Conservation (phyloP, 2,329 filamentous ascomycete genomes). For the Raffaelea deltoideospora region DNA sequence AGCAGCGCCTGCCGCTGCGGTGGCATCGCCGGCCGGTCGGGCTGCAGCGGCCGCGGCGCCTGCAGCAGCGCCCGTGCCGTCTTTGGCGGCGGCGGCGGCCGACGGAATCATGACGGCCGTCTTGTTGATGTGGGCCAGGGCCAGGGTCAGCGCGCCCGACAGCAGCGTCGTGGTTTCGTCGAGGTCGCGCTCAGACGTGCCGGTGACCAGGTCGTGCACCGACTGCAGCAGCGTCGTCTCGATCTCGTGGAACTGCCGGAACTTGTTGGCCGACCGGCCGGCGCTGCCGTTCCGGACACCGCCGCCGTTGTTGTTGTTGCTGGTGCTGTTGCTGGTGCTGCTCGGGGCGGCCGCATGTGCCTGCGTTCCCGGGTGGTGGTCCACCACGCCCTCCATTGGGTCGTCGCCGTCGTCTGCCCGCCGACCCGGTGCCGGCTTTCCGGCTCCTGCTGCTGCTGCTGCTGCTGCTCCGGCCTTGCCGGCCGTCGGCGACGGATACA, state of each 20-base stretch:
- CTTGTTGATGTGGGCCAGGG: conserved; percentile 83
- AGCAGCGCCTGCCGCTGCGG: background rate
- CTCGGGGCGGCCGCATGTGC: too few species aligned
- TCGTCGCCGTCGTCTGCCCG: conserved; percentile 2
- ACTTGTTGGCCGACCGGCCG: conserved; percentile 60
- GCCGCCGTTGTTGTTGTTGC: conserved; percentile 4
- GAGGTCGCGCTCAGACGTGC: conserved; percentile 51
- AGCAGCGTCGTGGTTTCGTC: conserved; percentile 71
- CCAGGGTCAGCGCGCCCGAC: conserved; percentile 78
- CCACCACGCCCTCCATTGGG: background rate
- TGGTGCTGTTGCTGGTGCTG: conserved; percentile 26
- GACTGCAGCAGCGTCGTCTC: conserved; percentile 67
- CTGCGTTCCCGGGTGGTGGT: conserved; percentile 18
- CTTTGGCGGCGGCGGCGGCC: conserved; percentile 2
- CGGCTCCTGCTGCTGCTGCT: conserved; percentile 8
- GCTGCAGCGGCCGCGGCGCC: conserved; percentile 1
- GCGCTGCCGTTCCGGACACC: conserved; percentile 11
- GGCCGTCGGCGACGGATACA: conserved; percentile 52
- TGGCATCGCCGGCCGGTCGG: background rate
- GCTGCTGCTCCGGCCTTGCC: conserved; percentile 64
- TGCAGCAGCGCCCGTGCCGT: background rate
- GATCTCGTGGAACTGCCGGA: conserved; percentile 77
- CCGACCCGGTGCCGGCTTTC: conserved; percentile 1
- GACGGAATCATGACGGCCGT: conserved; percentile 19
- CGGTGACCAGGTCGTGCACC: conserved; percentile 55